These are phyloP conservation scores for Macrophomina pseudophaseolina DNA, from an alignment of 2,329 filamentous ascomycete genomes.

Conservation along the genomic window DNA sequence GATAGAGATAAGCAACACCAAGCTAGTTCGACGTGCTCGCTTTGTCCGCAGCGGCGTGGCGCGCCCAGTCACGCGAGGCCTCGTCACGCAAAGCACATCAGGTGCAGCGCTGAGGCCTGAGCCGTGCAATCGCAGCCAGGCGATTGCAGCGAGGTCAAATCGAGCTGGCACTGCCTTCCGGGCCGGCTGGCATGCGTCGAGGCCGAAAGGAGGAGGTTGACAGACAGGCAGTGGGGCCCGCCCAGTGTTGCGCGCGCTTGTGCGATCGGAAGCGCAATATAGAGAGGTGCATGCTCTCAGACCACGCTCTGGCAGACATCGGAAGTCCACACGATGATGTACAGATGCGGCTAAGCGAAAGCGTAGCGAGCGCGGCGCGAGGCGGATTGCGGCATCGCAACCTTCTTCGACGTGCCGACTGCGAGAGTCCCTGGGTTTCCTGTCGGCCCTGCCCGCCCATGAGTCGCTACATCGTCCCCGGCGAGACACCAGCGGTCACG, in stretches of 20 bases:
- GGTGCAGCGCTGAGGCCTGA: not conserved
- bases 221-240: not conserved
- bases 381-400: not conserved
- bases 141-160: not conserved
- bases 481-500: not conserved
- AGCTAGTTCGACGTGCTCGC: constrained; percentile 7
- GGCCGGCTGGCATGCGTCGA: not conserved
- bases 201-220: constrained; percentile 18
- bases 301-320: not conserved
- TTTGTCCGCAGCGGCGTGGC: not conserved
- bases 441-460: not conserved
- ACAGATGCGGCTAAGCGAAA: constrained; percentile 8
- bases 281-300: not conserved
- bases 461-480: not conserved
- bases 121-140: not conserved
- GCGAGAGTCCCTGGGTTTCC: constrained; percentile 1
- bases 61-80: constrained; percentile 23
- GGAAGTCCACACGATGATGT: not conserved
- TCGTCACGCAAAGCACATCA: not conserved
- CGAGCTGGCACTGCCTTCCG: not conserved
- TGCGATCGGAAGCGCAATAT: not conserved
- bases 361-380: not conserved
- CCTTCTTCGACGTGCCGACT: constrained; percentile 12
- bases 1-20: constrained; percentile 25
- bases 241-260: not conserved